phyloP scores from a whole-genome alignment of 257 asterid species.

The Scutellaria minor region DNA sequence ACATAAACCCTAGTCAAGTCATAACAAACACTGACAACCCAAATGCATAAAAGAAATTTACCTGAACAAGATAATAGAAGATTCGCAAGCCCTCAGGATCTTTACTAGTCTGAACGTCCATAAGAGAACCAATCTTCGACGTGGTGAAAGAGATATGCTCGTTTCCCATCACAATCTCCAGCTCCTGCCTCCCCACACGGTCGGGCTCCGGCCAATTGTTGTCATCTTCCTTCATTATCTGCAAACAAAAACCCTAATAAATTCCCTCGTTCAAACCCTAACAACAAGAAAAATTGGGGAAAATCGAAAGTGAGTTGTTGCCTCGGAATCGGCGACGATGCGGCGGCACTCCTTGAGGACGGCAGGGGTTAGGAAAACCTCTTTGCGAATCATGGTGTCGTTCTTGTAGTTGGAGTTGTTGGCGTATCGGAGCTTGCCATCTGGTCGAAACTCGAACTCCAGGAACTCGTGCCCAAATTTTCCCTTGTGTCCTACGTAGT shows the following conservation, averaged over 20 bases:
- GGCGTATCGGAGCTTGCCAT: slow-evolving; percentile 95
- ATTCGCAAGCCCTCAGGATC: slow-evolving; percentile 95
- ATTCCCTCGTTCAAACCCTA: slow-evolving; percentile 38
- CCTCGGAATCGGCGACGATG: slow-evolving; percentile 88
- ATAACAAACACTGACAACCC: background rate
- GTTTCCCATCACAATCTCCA: slow-evolving; percentile 98
- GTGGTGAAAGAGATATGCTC: slow-evolving; percentile 98
- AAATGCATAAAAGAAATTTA: slow-evolving; percentile 23
- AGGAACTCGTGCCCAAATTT: slow-evolving; percentile 94
- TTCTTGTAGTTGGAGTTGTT: slow-evolving; percentile 97
- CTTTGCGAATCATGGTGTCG: slow-evolving; percentile 98
- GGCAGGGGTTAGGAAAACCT: slow-evolving; percentile 84
- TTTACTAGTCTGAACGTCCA: slow-evolving; percentile 96
- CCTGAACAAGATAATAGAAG: slow-evolving; percentile 99
- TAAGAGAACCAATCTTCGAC: slow-evolving; percentile 94
- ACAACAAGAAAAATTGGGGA: background rate
- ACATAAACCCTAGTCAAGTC: slow-evolving; percentile 4
- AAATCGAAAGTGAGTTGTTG: background rate
- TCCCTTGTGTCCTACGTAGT: slow-evolving; percentile 95
- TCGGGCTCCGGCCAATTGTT: slow-evolving; percentile 99
- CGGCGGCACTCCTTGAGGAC: slow-evolving; percentile 98
- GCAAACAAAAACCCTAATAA: slow-evolving; percentile 24
- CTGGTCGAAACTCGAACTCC: slow-evolving; percentile 93
- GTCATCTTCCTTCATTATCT: slow-evolving; percentile 99
- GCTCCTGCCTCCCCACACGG: slow-evolving; percentile 99